phyloP scores from a whole-genome alignment of 148 eudicot species.

The Cornus suecica region DNA sequence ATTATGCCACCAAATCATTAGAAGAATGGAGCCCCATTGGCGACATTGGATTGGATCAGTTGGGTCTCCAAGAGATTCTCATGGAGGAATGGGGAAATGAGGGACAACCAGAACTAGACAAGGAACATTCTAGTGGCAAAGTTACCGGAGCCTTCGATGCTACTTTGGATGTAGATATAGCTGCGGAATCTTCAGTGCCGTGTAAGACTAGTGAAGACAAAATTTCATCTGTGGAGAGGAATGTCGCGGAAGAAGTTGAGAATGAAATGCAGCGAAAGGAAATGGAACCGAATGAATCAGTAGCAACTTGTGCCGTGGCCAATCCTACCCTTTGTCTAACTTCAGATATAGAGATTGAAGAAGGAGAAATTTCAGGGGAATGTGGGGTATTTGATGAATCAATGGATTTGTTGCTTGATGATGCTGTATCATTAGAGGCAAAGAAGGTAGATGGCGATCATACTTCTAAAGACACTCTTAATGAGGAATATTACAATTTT shows the following conservation, averaged over 20 bases:
- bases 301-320: conserved; percentile 12
- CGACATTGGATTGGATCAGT: conserved; percentile 18
- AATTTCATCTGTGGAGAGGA: conserved; percentile 16
- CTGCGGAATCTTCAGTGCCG: conserved; percentile 13
- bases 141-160: conserved; percentile 26
- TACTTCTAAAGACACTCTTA: conserved; percentile 16
- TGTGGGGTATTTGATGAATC: conserved; percentile 10
- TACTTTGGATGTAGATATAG: conserved; percentile 21
- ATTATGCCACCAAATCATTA: background rate
- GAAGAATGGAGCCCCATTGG: conserved; percentile 12
- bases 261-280: conserved; percentile 21
- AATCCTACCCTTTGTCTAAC: conserved; percentile 17
- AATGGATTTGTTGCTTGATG: conserved; percentile 22
- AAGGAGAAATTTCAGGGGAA: conserved; percentile 39
- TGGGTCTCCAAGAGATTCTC: conserved; percentile 27
- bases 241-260: conserved; percentile 19
- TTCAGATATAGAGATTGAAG: conserved; percentile 37
- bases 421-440: conserved; percentile 10
- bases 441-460: conserved; percentile 13
- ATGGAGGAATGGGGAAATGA: conserved; percentile 34
- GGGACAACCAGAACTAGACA: conserved; percentile 16
- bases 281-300: conserved; percentile 30
- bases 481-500: conserved; percentile 18
- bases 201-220: conserved; percentile 19
- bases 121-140: conserved; percentile 22